phyloP scores from a whole-genome alignment of 495 filamentous ascomycete genomes.

The Podospora comata region DNA sequence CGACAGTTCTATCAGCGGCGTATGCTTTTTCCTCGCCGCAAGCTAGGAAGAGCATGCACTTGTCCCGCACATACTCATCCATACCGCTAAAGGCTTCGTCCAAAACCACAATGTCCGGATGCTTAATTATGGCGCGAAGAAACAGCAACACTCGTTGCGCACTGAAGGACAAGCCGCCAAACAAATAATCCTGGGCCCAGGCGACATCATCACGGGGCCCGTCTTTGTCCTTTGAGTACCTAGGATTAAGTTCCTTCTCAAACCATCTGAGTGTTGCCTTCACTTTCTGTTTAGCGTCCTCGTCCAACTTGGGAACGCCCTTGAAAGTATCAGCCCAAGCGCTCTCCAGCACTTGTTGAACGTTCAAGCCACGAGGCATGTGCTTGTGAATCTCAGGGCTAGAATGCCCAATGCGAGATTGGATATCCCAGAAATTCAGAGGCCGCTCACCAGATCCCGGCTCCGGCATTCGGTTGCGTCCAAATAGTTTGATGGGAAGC shows the following conservation, averaged over 20 bases:
- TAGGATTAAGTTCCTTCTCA: constrained; percentile 65
- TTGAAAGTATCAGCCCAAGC: constrained; percentile 89
- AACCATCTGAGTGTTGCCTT: constrained; percentile 70
- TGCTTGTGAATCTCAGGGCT: constrained; percentile 91
- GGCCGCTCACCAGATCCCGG: constrained; percentile 61
- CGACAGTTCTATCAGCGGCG: constrained; percentile 34
- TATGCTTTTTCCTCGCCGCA: constrained; percentile 50
- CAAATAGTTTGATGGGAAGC: constrained; percentile 80
- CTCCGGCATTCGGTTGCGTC: constrained; percentile 72
- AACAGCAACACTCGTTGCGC: constrained; percentile 84
- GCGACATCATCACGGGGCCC: constrained; percentile 35
- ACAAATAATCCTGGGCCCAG: constrained; percentile 68
- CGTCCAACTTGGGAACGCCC: constrained; percentile 59
- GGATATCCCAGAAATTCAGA: constrained; percentile 87
- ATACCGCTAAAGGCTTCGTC: constrained; percentile 94
- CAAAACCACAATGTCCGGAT: constrained; percentile 82
- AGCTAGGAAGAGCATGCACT: constrained; percentile 75
- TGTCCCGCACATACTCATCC: constrained; percentile 75
- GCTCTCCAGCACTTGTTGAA: constrained; percentile 72
- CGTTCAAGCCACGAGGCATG: constrained; percentile 75
- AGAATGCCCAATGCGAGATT: constrained; percentile 84
- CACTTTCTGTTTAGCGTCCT: constrained; percentile 53
- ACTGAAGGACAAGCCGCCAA: constrained; percentile 71
- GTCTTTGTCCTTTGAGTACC: constrained; percentile 2
- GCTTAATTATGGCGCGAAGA: constrained; percentile 75